phyloP scores from a whole-genome alignment of 1,139 yeast species.

The Sugiyamaella novakii region DNA sequence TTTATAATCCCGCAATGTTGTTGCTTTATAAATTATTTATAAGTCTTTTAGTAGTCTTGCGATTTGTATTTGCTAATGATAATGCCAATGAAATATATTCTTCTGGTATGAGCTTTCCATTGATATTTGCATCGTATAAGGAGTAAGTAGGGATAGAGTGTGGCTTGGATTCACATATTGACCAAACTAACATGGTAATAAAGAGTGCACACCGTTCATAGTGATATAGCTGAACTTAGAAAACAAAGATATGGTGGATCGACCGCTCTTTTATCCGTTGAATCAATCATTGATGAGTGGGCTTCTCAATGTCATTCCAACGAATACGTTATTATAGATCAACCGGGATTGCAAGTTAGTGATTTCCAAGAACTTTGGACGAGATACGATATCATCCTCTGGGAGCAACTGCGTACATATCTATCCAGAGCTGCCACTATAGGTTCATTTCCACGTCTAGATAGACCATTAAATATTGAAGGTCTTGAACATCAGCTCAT shows the following conservation, averaged over 20 bases:
- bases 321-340: slow-evolving; percentile 66
- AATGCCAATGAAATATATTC: not conserved
- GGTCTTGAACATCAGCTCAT: slow-evolving; percentile 49
- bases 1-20: too few relatives aligned
- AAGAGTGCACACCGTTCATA: slow-evolving; percentile 44
- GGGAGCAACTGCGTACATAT: slow-evolving; percentile 59
- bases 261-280: slow-evolving; percentile 43
- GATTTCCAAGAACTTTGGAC: slow-evolving; percentile 53
- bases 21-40: not conserved
- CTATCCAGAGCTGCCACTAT: slow-evolving; percentile 64
- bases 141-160: slow-evolving; percentile 30
- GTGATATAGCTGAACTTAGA: slow-evolving; percentile 28
- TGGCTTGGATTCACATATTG: too few relatives aligned
- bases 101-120: slow-evolving; percentile 28
- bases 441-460: slow-evolving; percentile 59
- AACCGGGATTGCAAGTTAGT: slow-evolving; percentile 64
- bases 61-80: not conserved
- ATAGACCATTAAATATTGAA: slow-evolving; percentile 51
- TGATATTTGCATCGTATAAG: slow-evolving; percentile 32
- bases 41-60: not conserved
- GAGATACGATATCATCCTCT: slow-evolving; percentile 43
- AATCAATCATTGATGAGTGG: slow-evolving; percentile 51
- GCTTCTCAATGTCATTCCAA: slow-evolving; percentile 68
- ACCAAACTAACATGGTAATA: too few relatives aligned
- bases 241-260: slow-evolving; percentile 37